Conservation (phyloP, 306 rosid species). For the Prosopis cineraria region DNA sequence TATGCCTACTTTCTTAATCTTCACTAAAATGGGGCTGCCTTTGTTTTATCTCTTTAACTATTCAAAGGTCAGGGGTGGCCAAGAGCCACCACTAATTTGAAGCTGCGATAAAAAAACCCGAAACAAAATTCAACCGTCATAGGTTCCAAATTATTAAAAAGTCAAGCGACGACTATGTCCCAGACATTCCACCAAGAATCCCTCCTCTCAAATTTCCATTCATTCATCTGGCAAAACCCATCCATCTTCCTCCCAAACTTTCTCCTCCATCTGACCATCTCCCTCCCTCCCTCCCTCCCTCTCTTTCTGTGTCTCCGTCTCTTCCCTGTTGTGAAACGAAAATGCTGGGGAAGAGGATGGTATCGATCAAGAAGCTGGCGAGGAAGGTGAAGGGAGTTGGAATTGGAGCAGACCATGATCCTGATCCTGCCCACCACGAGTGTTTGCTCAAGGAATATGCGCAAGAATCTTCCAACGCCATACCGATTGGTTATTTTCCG, state of each 20-base stretch:
- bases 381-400: slow-evolving; percentile 54
- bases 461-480: slow-evolving; percentile 21
- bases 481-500: slow-evolving; percentile 68
- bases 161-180: slow-evolving; percentile 17
- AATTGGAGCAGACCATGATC: slow-evolving; percentile 18
- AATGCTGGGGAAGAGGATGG: slow-evolving; percentile 67
- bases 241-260: neutral
- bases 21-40: neutral
- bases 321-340: neutral
- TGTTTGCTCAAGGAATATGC: slow-evolving; percentile 42
- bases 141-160: slow-evolving; percentile 20
- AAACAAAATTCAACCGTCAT: slow-evolving; percentile 11
- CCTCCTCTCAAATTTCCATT: slow-evolving; percentile 17
- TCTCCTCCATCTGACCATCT: too few relatives aligned
- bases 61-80: slow-evolving; percentile 11
- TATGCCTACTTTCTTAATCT: neutral
- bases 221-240: neutral
- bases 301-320: neutral
- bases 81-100: neutral
- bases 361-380: slow-evolving; percentile 56
- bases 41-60: neutral
- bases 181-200: neutral
- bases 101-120: neutral
- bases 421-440: slow-evolving; percentile 32
- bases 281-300: neutral